These are phyloP conservation scores for Ogataea haglerorum DNA, from an alignment of 805 yeast species.

Conservation along the genomic window DNA sequence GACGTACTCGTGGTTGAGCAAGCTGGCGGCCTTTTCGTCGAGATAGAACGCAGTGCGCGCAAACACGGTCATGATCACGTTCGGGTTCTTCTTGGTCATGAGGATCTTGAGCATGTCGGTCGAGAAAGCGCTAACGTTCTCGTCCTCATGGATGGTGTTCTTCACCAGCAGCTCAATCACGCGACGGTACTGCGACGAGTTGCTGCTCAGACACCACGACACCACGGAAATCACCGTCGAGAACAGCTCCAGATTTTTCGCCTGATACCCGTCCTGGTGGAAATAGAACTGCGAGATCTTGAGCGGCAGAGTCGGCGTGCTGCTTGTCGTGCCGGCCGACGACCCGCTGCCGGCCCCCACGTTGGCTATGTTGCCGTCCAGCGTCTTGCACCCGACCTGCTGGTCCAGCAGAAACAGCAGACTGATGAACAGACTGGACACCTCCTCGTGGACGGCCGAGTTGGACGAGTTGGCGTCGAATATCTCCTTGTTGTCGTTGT, in stretches of 20 bases:
- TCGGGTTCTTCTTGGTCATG: constrained; percentile 67
- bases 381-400: constrained; percentile 44
- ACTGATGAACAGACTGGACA: constrained; percentile 53
- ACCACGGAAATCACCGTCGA: constrained; percentile 66
- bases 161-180: constrained; percentile 74
- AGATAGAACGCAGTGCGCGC: constrained; percentile 76
- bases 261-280: constrained; percentile 33
- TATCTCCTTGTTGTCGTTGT: constrained; percentile 36
- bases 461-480: constrained; percentile 45
- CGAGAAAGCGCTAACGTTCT: constrained; percentile 61
- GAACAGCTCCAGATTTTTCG: constrained; percentile 54
- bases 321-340: constrained; percentile 14
- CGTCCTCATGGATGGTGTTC: constrained; percentile 68
- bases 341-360: constrained; percentile 19
- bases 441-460: constrained; percentile 63
- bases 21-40: constrained; percentile 62
- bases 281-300: constrained; percentile 39
- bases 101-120: constrained; percentile 59
- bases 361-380: constrained; percentile 17
- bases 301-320: constrained; percentile 30
- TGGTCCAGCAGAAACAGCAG: constrained; percentile 59
- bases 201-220: constrained; percentile 60
- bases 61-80: constrained; percentile 65
- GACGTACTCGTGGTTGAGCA: constrained; percentile 54
- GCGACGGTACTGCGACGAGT: constrained; percentile 54